Conservation (phyloP, 306 rosid genomes). For the Cicer bijugum region DNA sequence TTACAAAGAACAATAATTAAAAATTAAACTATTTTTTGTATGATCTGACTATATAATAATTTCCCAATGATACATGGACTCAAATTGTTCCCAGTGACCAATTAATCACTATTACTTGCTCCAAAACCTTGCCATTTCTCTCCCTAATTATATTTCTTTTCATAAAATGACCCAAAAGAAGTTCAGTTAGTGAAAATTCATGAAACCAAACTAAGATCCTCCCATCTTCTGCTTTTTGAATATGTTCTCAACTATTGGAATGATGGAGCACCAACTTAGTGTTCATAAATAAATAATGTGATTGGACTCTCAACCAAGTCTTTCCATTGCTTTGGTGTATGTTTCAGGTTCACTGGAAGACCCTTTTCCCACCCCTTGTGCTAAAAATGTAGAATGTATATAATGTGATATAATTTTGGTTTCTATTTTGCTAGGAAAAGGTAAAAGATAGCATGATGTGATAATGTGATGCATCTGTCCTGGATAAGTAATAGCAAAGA, state of each 20-base stretch:
- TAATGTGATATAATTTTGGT: constrained; percentile 23
- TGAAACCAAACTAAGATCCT: constrained; percentile 19
- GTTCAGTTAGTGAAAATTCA: neutral
- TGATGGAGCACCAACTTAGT: constrained; percentile 1
- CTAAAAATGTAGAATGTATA: neutral
- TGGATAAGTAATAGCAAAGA: neutral
- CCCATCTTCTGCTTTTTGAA: neutral
- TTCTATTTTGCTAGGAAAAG: constrained; percentile 7
- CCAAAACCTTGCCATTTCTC: constrained; percentile 7
- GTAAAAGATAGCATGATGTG: constrained; percentile 8
- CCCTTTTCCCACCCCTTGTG: neutral
- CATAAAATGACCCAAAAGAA: neutral
- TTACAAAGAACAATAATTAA: neutral
- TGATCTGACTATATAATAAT: neutral
- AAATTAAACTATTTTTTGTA: constrained; percentile 1
- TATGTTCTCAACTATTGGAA: constrained; percentile 5
- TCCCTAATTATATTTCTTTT: neutral
- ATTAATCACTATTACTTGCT: neutral
- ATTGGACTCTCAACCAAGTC: neutral
- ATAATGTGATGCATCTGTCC: constrained; percentile 9
- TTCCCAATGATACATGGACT: neutral
- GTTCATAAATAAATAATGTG: neutral
- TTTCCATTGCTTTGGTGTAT: constrained; percentile 9
- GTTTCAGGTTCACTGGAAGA: neutral
- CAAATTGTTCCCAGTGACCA: neutral